phyloP scores from a whole-genome alignment of 1,284 basidiomycete species.

The Ceratobasidium papillatum region DNA sequence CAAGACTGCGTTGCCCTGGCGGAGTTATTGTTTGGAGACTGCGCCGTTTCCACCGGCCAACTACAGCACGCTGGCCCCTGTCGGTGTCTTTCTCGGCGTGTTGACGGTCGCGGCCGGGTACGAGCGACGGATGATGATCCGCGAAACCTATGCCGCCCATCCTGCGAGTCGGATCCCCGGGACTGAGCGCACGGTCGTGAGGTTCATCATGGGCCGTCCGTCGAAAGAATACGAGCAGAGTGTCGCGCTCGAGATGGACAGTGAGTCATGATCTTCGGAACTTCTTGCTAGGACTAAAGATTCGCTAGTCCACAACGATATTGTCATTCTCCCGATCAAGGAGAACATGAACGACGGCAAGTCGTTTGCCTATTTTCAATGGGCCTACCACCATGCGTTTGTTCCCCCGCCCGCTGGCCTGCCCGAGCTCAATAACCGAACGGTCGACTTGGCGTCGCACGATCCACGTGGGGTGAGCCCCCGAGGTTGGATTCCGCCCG shows the following conservation, averaged over 20 bases:
- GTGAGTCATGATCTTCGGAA: conserved; percentile 59
- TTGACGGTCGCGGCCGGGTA: conserved; percentile 88
- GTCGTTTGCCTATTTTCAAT: conserved; percentile 84
- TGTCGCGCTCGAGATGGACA: conserved; percentile 89
- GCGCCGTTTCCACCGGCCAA: conserved; percentile 54
- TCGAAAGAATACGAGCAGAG: conserved; percentile 78
- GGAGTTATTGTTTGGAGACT: conserved; percentile 80
- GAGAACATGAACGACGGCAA: conserved; percentile 96
- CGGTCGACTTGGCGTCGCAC: conserved; percentile 43
- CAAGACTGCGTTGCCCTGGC: conserved; percentile 93
- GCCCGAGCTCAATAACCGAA: conserved; percentile 34
- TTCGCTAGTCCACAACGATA: conserved; percentile 83
- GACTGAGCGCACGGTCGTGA: conserved; percentile 85
- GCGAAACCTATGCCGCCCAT: conserved; percentile 90
- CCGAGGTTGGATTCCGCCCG: conserved; percentile 74
- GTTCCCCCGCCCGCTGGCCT: conserved; percentile 70
- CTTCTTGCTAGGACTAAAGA: background rate
- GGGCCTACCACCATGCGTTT: conserved; percentile 91
- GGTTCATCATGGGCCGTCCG: conserved; percentile 91
- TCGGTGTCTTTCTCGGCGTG: conserved; percentile 88
- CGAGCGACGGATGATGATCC: conserved; percentile 87
- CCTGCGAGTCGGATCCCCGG: conserved; percentile 77
- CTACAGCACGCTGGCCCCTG: conserved; percentile 80
- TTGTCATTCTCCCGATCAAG: conserved; percentile 80
- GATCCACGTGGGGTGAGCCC: conserved; percentile 51